Evolutionary conservation across 1,284 basidiomycete species (phyloP), one percentile per base, ranked within the genome.

Genomic region (Ceratobasidium sp.): DNA sequence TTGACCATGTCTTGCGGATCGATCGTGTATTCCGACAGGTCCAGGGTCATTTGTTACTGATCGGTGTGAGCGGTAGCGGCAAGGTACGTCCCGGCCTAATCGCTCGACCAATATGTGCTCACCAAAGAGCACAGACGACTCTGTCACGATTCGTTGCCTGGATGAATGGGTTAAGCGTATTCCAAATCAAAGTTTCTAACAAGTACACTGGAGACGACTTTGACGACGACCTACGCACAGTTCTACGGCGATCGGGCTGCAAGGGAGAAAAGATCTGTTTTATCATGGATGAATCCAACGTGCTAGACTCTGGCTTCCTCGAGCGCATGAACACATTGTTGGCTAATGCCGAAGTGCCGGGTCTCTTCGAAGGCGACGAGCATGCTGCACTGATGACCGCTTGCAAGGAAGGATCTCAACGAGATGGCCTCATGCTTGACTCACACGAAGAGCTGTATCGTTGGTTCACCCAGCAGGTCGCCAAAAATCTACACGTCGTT

Each of bases 241-340:
- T 99, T 1, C 88, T 99, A 38, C 91, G 96, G 46, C 89, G 97
- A 33, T 86, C 96, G 0, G 98, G 97, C 6, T 97, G 95, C 83
- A 98, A 98, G 79, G 96, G 95, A 76, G 97, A 99, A 82, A 98
- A 98, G 82, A 92, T 99, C 49, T 98, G 95, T 79, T 99, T 99
- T 86, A 98, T 99, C 81, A 98, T 99, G 96, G 97, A 99, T 81
- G 97, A 99, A 81, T 97, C 95, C 0, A 99, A 99, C 78, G 96
- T 99, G 33, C 89, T 98, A 46, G 96, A 99, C 80, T 95, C 97
- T 5, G 97, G 97, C 72, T 98, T 99, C 85, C 83, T 99, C 74
- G 97, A 99, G 80, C 89, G 97, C 40, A 98, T 99, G 95, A 99
- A 99, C 81, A 99, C 96, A 0, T 87, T 99, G 3, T 87, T 99